These are phyloP conservation scores for Xylaria longipes DNA, from an alignment of 495 filamentous ascomycete species.

Conservation along the genomic window DNA sequence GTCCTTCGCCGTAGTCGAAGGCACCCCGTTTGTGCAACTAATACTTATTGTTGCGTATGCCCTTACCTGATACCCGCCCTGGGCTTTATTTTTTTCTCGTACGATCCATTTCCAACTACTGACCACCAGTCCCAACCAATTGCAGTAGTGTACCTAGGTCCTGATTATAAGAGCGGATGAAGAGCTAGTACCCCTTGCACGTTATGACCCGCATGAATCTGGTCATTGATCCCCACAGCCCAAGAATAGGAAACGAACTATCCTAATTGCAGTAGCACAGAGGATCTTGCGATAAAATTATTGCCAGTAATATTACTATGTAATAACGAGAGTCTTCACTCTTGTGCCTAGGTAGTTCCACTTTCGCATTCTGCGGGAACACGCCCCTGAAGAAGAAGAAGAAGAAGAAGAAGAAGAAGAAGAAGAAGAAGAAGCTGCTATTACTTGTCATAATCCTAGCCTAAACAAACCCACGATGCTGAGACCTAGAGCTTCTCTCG, in stretches of 20 bases:
- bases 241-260: conserved; percentile 24
- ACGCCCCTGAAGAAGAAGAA: conserved; percentile 9
- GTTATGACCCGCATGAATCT: conserved; percentile 17
- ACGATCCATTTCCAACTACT: conserved; percentile 12
- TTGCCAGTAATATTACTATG: conserved; percentile 14
- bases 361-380: conserved; percentile 1
- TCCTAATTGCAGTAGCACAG: neutral
- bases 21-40: neutral
- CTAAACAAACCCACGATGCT: conserved; percentile 11
- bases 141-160: conserved; percentile 3
- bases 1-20: neutral
- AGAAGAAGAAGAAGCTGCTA: no score
- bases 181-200: conserved; percentile 17
- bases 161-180: conserved; percentile 11
- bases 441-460: conserved; percentile 17
- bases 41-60: conserved; percentile 4
- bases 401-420: no score
- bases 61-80: conserved; percentile 11
- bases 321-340: conserved; percentile 11
- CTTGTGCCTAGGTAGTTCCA: neutral
- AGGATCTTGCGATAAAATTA: neutral
- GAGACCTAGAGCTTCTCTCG: conserved; percentile 8
- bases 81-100: conserved; percentile 9
- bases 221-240: conserved; percentile 19
- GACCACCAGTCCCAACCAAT: conserved; percentile 7